Conservation (phyloP, 495 filamentous ascomycete species). For the Neurospora sp. region DNA sequence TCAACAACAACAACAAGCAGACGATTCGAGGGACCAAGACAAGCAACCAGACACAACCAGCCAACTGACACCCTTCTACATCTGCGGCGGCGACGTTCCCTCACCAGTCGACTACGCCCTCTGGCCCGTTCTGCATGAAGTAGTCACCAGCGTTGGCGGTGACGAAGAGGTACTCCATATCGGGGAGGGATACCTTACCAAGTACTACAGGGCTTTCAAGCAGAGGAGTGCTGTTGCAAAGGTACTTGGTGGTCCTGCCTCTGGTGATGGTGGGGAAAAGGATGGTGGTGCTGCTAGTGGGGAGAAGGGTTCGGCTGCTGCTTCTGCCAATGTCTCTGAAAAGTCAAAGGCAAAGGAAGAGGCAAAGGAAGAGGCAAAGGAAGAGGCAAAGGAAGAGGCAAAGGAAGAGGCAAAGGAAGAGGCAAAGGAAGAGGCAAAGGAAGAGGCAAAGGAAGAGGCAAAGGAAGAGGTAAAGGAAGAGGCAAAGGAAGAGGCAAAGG, state of each 20-base stretch:
- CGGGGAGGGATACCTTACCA: conserved; percentile 20
- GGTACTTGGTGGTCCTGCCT: conserved; percentile 20
- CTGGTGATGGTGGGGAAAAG: neutral
- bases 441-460: no score
- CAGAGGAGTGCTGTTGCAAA: conserved; percentile 39
- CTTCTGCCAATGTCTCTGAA: neutral
- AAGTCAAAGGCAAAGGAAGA: no score
- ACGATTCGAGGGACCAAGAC: neutral
- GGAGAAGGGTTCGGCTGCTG: neutral
- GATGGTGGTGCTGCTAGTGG: neutral
- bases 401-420: no score
- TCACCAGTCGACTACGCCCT: conserved; percentile 60
- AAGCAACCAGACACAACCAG: neutral
- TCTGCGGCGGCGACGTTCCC: conserved; percentile 46
- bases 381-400: no score
- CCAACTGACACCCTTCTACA: conserved; percentile 19
- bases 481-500: no score
- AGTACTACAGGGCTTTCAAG: conserved; percentile 43
- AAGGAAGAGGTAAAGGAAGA: no score
- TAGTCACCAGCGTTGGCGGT: conserved; percentile 24
- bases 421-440: no score
- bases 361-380: no score
- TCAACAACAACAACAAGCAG: neutral
- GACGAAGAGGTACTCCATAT: conserved; percentile 8
- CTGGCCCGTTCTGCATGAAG: conserved; percentile 59